phyloP scores from a whole-genome alignment of 768 basidiomycete species.

The Boletus bicolor region DNA sequence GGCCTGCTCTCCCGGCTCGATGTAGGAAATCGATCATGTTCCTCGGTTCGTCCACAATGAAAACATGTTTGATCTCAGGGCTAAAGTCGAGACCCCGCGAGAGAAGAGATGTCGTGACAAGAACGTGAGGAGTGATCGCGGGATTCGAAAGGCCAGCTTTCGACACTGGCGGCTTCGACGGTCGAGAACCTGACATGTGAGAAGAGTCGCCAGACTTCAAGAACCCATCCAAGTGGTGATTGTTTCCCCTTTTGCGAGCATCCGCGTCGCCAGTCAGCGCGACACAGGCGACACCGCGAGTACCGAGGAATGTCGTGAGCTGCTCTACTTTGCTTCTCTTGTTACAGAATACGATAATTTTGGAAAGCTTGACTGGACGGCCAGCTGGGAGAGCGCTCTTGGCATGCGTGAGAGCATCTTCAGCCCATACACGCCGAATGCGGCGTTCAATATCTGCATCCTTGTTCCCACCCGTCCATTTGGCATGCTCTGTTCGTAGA shows the following conservation, averaged over 20 bases:
- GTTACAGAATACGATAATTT: constrained; percentile 84
- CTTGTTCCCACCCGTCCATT: constrained; percentile 78
- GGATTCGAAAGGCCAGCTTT: constrained; percentile 20
- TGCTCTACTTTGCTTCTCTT: constrained; percentile 63
- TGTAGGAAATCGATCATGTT: constrained; percentile 93
- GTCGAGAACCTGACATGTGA: neutral
- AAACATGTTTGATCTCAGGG: constrained; percentile 72
- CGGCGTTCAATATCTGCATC: constrained; percentile 76
- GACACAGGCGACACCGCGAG: constrained; percentile 59
- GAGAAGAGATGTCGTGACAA: constrained; percentile 88
- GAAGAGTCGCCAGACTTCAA: constrained; percentile 34
- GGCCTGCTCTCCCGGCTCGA: constrained; percentile 79
- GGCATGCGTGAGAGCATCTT: constrained; percentile 44
- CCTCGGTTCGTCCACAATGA: constrained; percentile 83
- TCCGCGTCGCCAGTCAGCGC: constrained; percentile 64
- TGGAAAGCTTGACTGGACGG: constrained; percentile 43
- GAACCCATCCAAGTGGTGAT: constrained; percentile 76
- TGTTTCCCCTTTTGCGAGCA: constrained; percentile 61
- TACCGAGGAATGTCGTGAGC: constrained; percentile 54
- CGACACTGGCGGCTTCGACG: constrained; percentile 1
- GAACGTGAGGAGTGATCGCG: constrained; percentile 52
- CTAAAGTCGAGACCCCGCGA: constrained; percentile 89
- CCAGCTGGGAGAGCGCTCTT: constrained; percentile 22
- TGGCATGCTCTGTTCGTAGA: constrained; percentile 69
- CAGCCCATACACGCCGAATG: constrained; percentile 71